Base-by-base conservation (phyloP, 1,284 basidiomycete genomes). In the Papiliotrema flavescens region DNA sequence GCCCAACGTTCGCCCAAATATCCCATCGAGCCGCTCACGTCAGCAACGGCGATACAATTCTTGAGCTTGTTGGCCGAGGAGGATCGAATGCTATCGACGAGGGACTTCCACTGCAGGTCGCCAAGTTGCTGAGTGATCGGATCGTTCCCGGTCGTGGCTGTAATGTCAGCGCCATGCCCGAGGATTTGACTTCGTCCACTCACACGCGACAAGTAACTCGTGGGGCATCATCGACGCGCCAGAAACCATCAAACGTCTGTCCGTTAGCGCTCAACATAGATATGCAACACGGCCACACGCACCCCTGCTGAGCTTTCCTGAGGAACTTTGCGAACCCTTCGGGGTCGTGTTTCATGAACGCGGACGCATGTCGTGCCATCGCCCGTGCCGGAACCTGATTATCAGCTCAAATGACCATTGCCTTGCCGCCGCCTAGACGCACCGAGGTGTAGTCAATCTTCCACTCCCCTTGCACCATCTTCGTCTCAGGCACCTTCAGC, bases 21-120 rank as follows among this genome's bases (percentile, higher is more conserved):
- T 0, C 84, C 84, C 86, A 88, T 88, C 1, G 84, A 86, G 0
- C 84, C 86, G 0, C 84, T 86, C 14, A 88, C 85, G 63, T 88
- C 87, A 65, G 85, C 87, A 13, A 88, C 66, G 0, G 86, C 86
- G n/a, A 88, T 70, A 8, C 80, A 79, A 59, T 83, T 86, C 0
- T 84, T 80, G 39, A 89, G 62, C 11, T 74, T 69, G 24, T 44
- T 46, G 28, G 42, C 24, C 0, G 85, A 84, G 28, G 28, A 32
- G 0, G 80, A 76, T 14, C 78, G 74, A 9, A 88, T 71, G 8
- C 78, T 78, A 15, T 77, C 70, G 19, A 88, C 73, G 32, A 88
- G 76, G 0, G 82, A 75, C 52, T 79, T 78, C 87, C 86, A 89
- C 66, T 88, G 87, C 0, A 79, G 80, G 55, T 87, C 81, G 5